A percentile compares a stretch with the other conserved stretches of the same genome.
Conservation (phyloP, 1,284 basidiomycete genomes). For the Tilletia caries region DNA sequence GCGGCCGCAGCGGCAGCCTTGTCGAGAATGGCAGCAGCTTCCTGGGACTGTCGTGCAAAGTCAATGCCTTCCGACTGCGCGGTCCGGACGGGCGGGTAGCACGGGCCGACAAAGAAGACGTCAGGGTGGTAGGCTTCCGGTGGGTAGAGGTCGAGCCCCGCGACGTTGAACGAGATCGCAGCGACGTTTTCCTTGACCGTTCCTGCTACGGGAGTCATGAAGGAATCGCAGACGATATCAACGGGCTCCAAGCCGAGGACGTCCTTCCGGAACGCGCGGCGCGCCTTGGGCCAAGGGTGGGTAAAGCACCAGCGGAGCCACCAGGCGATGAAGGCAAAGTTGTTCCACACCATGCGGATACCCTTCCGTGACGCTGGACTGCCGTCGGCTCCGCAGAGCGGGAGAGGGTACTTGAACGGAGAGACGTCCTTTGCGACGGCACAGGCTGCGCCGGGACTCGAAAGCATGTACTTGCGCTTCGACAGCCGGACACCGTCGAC, state of each 20-base stretch:
- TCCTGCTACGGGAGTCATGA: constrained; percentile 31
- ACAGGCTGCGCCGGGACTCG: constrained; percentile 13
- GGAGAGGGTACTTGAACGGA: constrained; percentile 6
- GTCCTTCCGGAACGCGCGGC: constrained; percentile 17
- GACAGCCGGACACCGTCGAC: constrained; percentile 17
- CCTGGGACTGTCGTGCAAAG: constrained; percentile 12
- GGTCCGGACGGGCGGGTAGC: constrained; percentile 21
- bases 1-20: not conserved
- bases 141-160: constrained; percentile 27
- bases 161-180: constrained; percentile 29
- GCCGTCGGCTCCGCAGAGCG: constrained; percentile 11
- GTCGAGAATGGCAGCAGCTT: not conserved
- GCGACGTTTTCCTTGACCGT: constrained; percentile 25
- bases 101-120: constrained; percentile 30
- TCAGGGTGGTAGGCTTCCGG: constrained; percentile 20
- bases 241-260: constrained; percentile 27
- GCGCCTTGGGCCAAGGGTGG: constrained; percentile 20
- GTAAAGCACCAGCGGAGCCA: constrained; percentile 25
- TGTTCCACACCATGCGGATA: constrained; percentile 20
- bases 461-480: not conserved
- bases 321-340: constrained; percentile 20
- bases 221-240: constrained; percentile 26
- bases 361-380: constrained; percentile 22
- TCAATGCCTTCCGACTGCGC: constrained; percentile 25
- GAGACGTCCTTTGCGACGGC: constrained; percentile 8